These are phyloP conservation scores for Phytophthora brassicae DNA, from an alignment of 352 stramenopile species.

Conservation along the genomic window DNA sequence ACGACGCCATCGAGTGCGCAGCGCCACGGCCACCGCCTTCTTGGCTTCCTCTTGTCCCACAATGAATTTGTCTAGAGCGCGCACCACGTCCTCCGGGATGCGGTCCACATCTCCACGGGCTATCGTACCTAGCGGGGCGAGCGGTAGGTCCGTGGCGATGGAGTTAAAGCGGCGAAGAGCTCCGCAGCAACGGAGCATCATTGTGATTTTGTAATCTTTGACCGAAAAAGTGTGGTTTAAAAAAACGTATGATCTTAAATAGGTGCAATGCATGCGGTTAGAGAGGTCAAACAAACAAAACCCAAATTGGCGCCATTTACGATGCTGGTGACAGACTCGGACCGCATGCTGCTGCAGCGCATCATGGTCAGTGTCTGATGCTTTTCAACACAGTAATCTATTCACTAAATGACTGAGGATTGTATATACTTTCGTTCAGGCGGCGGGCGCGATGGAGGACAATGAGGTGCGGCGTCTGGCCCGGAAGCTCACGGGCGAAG, in stretches of 20 bases:
- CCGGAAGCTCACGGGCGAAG: conserved; percentile 65
- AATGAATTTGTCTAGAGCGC: conserved; percentile 95
- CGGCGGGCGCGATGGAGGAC: conserved; percentile 69
- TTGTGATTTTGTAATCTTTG: conserved; percentile 10
- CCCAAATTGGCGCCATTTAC: conserved; percentile 30
- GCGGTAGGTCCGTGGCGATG: conserved; percentile 19
- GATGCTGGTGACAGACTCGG: conserved; percentile 59
- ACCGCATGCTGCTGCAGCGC: conserved; percentile 76
- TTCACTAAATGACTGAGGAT: neutral
- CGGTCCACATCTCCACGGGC: conserved; percentile 38
- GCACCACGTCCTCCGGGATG: conserved; percentile 92
- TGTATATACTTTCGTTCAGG: conserved; percentile 28
- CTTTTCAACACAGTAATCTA: neutral
- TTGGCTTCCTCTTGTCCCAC: conserved; percentile 97
- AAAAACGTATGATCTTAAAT: conserved; percentile 1
- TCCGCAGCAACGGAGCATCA: conserved; percentile 25
- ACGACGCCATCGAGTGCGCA: conserved; percentile 97
- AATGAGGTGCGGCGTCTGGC: conserved; percentile 52
- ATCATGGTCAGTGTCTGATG: conserved; percentile 47
- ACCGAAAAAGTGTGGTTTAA: conserved; percentile 12
- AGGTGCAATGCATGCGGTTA: conserved; percentile 5
- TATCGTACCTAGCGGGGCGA: conserved; percentile 3
- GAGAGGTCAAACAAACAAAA: neutral
- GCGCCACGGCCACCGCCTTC: conserved; percentile 96
- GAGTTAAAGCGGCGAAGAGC: conserved; percentile 27